Base-by-base conservation (phyloP, 768 basidiomycete genomes). In the Rossbeevera mucosa region DNA sequence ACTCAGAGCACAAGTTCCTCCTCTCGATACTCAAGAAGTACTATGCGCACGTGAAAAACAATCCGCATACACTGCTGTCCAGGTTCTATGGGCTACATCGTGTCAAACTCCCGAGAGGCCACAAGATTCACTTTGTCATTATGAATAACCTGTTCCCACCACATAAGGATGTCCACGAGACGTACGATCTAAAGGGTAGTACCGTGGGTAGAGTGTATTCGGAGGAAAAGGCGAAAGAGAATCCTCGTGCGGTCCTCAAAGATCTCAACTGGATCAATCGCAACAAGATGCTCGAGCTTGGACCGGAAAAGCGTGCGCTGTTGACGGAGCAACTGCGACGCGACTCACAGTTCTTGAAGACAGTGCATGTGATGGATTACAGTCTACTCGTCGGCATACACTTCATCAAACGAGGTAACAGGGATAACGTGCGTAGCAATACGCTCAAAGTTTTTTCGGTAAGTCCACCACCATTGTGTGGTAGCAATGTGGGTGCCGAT, bases 111-210 rank as follows among this genome's bases (percentile, higher is more conserved):
- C 96, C 96, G 0, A 78, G 81, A 30, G 96, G 96, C 0, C 74
- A 80, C 42, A 99, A 99, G 74, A 99, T 99, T 48, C 96, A 99
- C 68, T 99, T 99, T 65, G 93, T 98, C 50, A 96, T 99, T 71
- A 97, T 98, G 94, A 99, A 98, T 76, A 99, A 99, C 68, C 79
- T 99, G 25, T 97, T 99, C 72, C 95, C 96, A 0, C 88, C 96
- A 0, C 95, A 98, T 72, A 85, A 92, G 58, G 96, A 99, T 67
- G 79, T 98, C 40, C 96, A 99, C 71, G 96, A 97, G 74, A 95
- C 94, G 26, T 98, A 89, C 64, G 95, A 99, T 69, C 77, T 98
- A 59, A 98, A 99, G 67, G 95, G 94, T 2, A 91, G 88, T 44
- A 94, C 94, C 0, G 83, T 95, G 2, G 95, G 94, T 0, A 76